Percentiles rank a stretch among this genome's conserved stretches.
phyloP scores from a whole-genome alignment of 805 yeast genomes.

The Yamadazyma endophytica region DNA sequence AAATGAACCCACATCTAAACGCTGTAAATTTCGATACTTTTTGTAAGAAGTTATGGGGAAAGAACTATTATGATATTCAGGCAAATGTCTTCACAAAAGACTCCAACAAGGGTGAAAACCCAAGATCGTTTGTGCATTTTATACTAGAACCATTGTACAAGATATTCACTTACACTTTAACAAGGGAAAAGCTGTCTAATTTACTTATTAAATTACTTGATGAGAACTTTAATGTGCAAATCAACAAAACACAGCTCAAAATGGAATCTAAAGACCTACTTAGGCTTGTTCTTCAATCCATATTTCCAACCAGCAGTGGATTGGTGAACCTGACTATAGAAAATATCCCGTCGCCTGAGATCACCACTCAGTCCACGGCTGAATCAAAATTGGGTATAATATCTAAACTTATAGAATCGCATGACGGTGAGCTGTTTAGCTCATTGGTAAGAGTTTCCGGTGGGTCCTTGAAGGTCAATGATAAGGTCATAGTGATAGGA shows the following conservation, averaged over 20 bases:
- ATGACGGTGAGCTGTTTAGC: constrained; percentile 49
- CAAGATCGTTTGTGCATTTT: constrained; percentile 56
- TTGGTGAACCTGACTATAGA: constrained; percentile 46
- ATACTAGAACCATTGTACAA: constrained; percentile 81
- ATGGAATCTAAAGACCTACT: constrained; percentile 60
- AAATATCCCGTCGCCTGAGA: constrained; percentile 24
- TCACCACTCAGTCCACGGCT: neutral
- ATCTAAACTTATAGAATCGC: constrained; percentile 52
- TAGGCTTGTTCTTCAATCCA: constrained; percentile 45
- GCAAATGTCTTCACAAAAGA: constrained; percentile 42
- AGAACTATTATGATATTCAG: constrained; percentile 45
- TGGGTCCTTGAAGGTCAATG: constrained; percentile 53
- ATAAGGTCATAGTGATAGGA: constrained; percentile 52
- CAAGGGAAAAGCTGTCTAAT: constrained; percentile 39
- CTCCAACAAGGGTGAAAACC: constrained; percentile 17
- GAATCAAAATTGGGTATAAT: constrained; percentile 23
- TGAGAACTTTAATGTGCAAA: constrained; percentile 42
- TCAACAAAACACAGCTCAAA: constrained; percentile 37
- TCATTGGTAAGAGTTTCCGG: constrained; percentile 60
- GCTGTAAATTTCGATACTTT: constrained; percentile 32
- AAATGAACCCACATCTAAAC: constrained; percentile 4
- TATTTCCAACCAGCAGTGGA: constrained; percentile 42
- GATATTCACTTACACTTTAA: constrained; percentile 55
- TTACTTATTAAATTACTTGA: constrained; percentile 43
- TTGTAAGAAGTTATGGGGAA: constrained; percentile 72